These are phyloP conservation scores for Fomitopsis betulina DNA, from an alignment of 1,284 basidiomycete genomes.

Conservation along the genomic window DNA sequence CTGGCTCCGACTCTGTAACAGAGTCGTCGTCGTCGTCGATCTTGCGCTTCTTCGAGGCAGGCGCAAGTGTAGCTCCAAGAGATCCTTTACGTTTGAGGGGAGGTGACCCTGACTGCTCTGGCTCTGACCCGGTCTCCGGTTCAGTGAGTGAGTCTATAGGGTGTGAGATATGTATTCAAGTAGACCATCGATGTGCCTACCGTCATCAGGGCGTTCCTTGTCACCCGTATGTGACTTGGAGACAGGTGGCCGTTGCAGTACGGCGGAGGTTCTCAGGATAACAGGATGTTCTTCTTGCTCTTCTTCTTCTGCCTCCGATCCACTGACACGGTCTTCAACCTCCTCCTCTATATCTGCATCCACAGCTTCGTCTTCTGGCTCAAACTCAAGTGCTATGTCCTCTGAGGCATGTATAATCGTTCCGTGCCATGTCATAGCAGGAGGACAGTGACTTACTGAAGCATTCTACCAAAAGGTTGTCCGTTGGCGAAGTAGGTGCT, in stretches of 20 bases:
- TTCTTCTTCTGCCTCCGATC: slow-evolving; percentile 7
- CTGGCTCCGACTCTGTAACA: slow-evolving; percentile 21
- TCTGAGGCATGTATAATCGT: slow-evolving; percentile 1
- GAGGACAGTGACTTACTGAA: slow-evolving; percentile 13
- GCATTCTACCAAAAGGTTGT: slow-evolving; percentile 17
- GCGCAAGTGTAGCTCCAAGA: not conserved
- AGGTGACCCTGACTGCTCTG: not conserved
- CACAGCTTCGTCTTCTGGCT: slow-evolving; percentile 16
- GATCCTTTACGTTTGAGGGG: slow-evolving; percentile 4
- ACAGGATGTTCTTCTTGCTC: not conserved
- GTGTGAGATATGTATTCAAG: no score
- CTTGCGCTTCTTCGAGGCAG: slow-evolving; percentile 7
- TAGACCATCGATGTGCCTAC: not conserved
- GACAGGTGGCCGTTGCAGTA: not conserved
- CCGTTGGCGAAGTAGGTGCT: not conserved
- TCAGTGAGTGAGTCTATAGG: slow-evolving; percentile 2
- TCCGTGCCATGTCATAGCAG: not conserved
- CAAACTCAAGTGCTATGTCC: slow-evolving; percentile 13
- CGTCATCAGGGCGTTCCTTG: not conserved
- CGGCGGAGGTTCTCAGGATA: slow-evolving; percentile 2
- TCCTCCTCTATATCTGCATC: slow-evolving; percentile 13
- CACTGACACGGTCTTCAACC: slow-evolving; percentile 8
- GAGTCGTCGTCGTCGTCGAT: slow-evolving; percentile 14
- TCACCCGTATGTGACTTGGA: not conserved
- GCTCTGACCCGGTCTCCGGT: not conserved